Evolutionary conservation across 1,139 yeast genomes (phyloP), one percentile per base, ranked within the genome.

Genomic region (Tardiomyces blankii): DNA sequence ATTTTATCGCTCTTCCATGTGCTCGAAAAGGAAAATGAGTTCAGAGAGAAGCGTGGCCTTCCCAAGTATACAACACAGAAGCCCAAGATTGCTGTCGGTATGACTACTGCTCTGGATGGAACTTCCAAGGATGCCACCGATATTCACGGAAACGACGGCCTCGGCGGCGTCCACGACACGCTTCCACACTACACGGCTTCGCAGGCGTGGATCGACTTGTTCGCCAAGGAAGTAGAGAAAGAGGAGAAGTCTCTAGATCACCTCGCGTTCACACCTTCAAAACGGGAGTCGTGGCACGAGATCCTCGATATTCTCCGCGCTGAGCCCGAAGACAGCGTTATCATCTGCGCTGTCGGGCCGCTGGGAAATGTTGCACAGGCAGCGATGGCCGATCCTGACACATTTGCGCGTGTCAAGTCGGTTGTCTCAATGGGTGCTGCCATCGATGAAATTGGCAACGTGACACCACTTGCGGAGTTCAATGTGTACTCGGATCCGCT

Each of bases 351-450:
- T 2, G 56, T 69, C 19, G 73, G 73, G 1, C 73, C 73, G 3
- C 52, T 67, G 39, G 66, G 67, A 49, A 69, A 69, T 51, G 43
- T 67, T n/a, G 71, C 72, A 19, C 57, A 54, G 47, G 73, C 72
- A 1, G 68, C 69, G 0, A 57, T 62, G 43, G 45, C 53, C 14
- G 70, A 68, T 42, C 68, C 69, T 2, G 51, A 45, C 21, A 52
- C 68, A 1, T 68, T 69, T 46, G 44, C 63, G n/a, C 54, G 65
- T 6, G 69, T 58, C 42, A 64, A 60, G 47, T 56, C 62, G 44
- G 58, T 69, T 16, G 60, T 68, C 18, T 54, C 62, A 42, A 69
- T 69, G 73, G 73, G 72, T 32, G 73, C 68, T 7, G 61, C 68
- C 5, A 46, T 69, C 33, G 47, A 51, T 9, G 55, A 48, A 27